Percentiles rank a stretch among this genome's conserved stretches.
These are phyloP conservation scores for Hymenoscyphus linearis DNA, from an alignment of 2,329 filamentous ascomycete genomes.

Conservation along the genomic window DNA sequence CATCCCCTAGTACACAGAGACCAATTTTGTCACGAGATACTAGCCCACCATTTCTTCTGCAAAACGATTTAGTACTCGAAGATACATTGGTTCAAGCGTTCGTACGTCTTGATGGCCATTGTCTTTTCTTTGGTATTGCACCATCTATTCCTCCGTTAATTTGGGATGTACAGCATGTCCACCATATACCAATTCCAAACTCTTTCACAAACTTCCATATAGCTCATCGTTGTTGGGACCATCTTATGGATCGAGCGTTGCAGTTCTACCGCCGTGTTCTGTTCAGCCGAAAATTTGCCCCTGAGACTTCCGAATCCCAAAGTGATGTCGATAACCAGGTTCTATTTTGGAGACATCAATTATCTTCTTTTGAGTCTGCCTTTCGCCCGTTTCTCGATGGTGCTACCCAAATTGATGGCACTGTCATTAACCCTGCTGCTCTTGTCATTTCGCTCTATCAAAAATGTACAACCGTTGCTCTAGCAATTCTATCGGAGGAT, in stretches of 20 bases:
- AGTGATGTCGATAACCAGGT: slow-evolving; percentile 16
- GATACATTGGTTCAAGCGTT: slow-evolving; percentile 29
- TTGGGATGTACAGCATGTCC: slow-evolving; percentile 28
- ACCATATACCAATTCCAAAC: slow-evolving; percentile 24
- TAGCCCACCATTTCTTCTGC: slow-evolving; percentile 18
- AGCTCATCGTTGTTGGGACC: slow-evolving; percentile 29
- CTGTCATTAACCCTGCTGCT: slow-evolving; percentile 20
- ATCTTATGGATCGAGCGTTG: slow-evolving; percentile 27
- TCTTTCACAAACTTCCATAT: slow-evolving; percentile 21
- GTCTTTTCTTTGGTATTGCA: slow-evolving; percentile 26
- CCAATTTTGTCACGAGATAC: slow-evolving; percentile 19
- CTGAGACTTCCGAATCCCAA: slow-evolving; percentile 15
- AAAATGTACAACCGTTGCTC: slow-evolving; percentile 20
- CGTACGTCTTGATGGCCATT: slow-evolving; percentile 24
- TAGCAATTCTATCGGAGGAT: slow-evolving; percentile 16
- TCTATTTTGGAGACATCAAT: slow-evolving; percentile 12
- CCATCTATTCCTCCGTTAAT: slow-evolving; percentile 25
- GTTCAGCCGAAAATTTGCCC: slow-evolving; percentile 22
- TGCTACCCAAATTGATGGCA: slow-evolving; percentile 20
- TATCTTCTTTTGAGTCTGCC: slow-evolving; percentile 22
- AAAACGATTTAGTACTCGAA: slow-evolving; percentile 26
- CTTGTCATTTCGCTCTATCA: slow-evolving; percentile 22
- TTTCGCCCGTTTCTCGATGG: slow-evolving; percentile 24
- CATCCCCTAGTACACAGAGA: slow-evolving; percentile 16
- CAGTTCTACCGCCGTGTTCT: slow-evolving; percentile 26